Base-by-base conservation (phyloP, 108 stramenopile species). In the Skeletonema costatum region DNA sequence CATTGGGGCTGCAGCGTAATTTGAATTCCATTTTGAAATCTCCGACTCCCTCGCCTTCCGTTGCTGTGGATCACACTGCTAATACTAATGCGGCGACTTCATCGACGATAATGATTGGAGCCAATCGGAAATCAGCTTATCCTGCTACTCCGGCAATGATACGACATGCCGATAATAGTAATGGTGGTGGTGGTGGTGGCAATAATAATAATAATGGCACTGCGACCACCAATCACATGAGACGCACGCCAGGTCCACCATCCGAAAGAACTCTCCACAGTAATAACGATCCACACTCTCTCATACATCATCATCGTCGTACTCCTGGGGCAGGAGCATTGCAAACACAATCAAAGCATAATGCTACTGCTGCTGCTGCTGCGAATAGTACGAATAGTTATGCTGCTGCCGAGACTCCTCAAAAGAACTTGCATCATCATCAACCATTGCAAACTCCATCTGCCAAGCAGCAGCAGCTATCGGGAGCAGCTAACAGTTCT, bases 51-150 rank as follows among this genome's bases (percentile, higher is more conserved):
- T 31, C 73, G 19, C 62, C 33, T 25, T n/a, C n/a, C n/a, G n/a
- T n/a, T 25, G 25, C 25, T 0, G 25, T 25, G 25, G 25, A 25
- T 25, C 25, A 25, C 25, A 25, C 25, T 25, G 16, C n/a, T 38
- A 41, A 65, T 7, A 11, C 4, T 64, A 19, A 59, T 48, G 36
- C 53, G 17, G 33, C 35, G 13, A 59, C 35, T 2, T 3, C 67
- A 36, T 21, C 51, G 17, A 7, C 39, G 1, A 68, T 42, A 25
- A 39, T 30, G 38, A 48, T 77, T 38, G 76, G 76, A 16, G 51
- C 62, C 56, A 78, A 78, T 66, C 70, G 77, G 0, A 71, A 71
- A 66, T 78, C 70, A n/a, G 36, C 64, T 17, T 71, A 42, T 32
- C 70, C 77, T 6, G 56, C 77, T 25, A 78, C 77, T n/a, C 77